A percentile compares a stretch with the other conserved stretches of the same genome.
Conservation (phyloP, 2,329 filamentous ascomycete species). For the Aspergillus arachidicola region DNA sequence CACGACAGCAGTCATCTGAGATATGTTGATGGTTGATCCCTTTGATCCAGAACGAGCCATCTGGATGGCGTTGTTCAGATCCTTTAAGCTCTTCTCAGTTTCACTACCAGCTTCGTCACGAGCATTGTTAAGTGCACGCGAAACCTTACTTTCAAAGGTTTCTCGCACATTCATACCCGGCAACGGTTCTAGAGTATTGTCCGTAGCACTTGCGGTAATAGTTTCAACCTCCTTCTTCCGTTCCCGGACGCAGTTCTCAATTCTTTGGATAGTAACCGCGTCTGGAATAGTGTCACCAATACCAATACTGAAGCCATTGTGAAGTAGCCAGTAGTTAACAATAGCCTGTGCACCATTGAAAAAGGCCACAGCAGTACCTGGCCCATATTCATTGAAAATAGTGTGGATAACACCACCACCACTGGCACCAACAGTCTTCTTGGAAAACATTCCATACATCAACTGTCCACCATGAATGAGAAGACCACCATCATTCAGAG, state of each 20-base stretch:
- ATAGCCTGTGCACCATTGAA: constrained; percentile 95
- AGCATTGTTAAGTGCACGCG: constrained; percentile 88
- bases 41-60: constrained; percentile 98
- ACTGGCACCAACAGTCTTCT: constrained; percentile 91
- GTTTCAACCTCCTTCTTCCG: constrained; percentile 80
- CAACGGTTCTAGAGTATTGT: constrained; percentile 84
- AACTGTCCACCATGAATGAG: constrained; percentile 85
- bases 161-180: constrained; percentile 99
- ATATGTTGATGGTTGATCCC: constrained; percentile 98
- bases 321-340: constrained; percentile 94
- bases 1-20: constrained; percentile 97
- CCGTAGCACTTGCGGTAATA: constrained; percentile 76
- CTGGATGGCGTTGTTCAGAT: constrained; percentile 92
- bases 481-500: constrained; percentile 74
- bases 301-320: constrained; percentile 96
- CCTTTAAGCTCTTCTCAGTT: constrained; percentile 89
- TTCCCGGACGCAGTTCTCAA: constrained; percentile 77
- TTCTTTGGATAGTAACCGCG: constrained; percentile 76
- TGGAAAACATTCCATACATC: constrained; percentile 85
- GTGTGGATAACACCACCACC: constrained; percentile 92
- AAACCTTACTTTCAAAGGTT: constrained; percentile 97
- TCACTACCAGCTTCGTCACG: constrained; percentile 95
- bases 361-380: constrained; percentile 84
- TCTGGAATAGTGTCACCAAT: constrained; percentile 98
- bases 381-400: constrained; percentile 92